Conservation (phyloP, 2,329 filamentous ascomycete genomes). For the Pyricularia sp. region DNA sequence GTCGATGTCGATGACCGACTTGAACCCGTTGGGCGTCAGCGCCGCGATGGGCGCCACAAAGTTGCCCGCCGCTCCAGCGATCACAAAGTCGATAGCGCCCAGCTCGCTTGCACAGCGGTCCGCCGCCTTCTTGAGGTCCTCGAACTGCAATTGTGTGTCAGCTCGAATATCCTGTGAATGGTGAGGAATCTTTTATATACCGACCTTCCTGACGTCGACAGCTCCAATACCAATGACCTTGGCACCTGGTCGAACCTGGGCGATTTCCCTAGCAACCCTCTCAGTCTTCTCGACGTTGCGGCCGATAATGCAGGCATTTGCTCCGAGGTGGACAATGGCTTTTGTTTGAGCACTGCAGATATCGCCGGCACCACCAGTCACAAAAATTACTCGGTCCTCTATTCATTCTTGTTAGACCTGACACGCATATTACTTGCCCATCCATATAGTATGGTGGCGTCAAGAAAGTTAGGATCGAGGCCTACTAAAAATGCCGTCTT, state of each 20-base stretch:
- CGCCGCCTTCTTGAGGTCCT: conserved; percentile 63
- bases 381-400: conserved; percentile 88
- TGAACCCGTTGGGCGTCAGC: conserved; percentile 84
- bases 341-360: conserved; percentile 94
- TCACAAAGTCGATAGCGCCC: conserved; percentile 84
- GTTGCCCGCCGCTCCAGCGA: conserved; percentile 92
- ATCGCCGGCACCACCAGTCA: conserved; percentile 85
- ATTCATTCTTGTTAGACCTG: conserved; percentile 4
- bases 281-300: conserved; percentile 86
- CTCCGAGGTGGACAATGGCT: conserved; percentile 82
- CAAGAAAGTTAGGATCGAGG: neutral
- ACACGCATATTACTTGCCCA: neutral
- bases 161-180: neutral
- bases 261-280: conserved; percentile 69
- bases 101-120: conserved; percentile 74
- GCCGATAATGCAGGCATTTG: conserved; percentile 88
- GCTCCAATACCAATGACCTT: conserved; percentile 82
- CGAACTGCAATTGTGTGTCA: conserved; percentile 27
- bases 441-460: neutral
- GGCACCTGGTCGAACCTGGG: conserved; percentile 64
- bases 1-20: conserved; percentile 92
- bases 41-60: conserved; percentile 81
- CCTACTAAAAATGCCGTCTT: conserved; percentile 76
- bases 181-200: conserved; percentile 16
- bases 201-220: conserved; percentile 64